A percentile compares a stretch with the other conserved stretches of the same genome.
Conservation (phyloP, 2,329 filamentous ascomycete species). For the Teratosphaeria viscida region DNA sequence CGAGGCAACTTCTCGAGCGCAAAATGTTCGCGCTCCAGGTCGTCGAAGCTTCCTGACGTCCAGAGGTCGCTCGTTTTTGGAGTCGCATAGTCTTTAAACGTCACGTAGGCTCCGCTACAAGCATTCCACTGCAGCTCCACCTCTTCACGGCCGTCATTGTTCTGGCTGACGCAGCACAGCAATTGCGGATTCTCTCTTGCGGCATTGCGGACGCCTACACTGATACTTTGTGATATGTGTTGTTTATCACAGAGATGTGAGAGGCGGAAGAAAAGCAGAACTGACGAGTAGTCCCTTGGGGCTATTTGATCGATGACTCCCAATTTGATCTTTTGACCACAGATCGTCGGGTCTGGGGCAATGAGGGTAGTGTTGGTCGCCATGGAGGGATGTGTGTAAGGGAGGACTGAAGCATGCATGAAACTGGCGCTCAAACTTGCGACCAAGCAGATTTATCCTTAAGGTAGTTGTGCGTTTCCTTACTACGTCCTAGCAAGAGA, state of each 20-base stretch:
- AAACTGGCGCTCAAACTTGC: too few species aligned
- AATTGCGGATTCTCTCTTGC: slow-evolving; percentile 3
- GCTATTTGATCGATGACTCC: slow-evolving; percentile 7
- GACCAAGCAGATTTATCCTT: too few species aligned
- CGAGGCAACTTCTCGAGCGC: slow-evolving; percentile 8
- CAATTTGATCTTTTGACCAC: slow-evolving; percentile 4
- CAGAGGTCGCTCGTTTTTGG: not conserved
- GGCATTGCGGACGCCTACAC: slow-evolving; percentile 1
- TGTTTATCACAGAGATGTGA: not conserved
- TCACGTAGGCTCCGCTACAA: not conserved
- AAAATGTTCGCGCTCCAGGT: slow-evolving; percentile 3
- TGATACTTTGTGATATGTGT: not conserved
- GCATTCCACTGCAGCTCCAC: slow-evolving; percentile 2
- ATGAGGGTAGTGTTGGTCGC: slow-evolving; percentile 2
- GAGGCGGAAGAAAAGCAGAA: slow-evolving; percentile 3
- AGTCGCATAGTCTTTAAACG: not conserved
- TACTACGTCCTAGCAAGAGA: too few species aligned
- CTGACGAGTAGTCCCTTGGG: slow-evolving; percentile 1
- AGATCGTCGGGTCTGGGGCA: not conserved
- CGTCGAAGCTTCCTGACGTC: slow-evolving; percentile 2
- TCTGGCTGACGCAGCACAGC: slow-evolving; percentile 1
- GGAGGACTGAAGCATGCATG: not conserved
- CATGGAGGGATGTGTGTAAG: not conserved
- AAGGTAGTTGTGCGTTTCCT: too few species aligned
- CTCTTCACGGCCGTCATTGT: slow-evolving; percentile 1